These are phyloP conservation scores for Cladophialophora carrionii DNA, from an alignment of 2,329 filamentous ascomycete genomes.

Conservation along the genomic window DNA sequence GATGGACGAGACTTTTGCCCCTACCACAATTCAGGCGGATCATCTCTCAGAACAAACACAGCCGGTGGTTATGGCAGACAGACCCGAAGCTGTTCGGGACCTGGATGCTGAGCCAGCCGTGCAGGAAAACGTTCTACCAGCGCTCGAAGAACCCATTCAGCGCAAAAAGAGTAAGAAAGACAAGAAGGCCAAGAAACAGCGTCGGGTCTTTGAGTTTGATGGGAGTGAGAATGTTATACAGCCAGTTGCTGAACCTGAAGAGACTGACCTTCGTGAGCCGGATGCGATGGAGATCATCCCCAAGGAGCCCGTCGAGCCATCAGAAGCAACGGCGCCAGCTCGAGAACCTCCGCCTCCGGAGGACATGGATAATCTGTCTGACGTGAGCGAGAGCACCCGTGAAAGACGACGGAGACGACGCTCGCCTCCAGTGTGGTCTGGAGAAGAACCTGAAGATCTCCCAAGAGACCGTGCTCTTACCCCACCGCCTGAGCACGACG, in stretches of 20 bases:
- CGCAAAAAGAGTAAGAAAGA: constrained; percentile 34
- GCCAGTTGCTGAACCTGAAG: constrained; percentile 2
- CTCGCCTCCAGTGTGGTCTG: constrained; percentile 34
- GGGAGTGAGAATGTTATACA: constrained; percentile 15
- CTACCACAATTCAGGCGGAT: not conserved
- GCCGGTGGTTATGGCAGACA: not conserved
- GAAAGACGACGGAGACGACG: constrained; percentile 36
- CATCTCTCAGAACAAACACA: not conserved
- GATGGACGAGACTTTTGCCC: not conserved
- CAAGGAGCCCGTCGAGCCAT: not conserved
- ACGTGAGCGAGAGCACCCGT: constrained; percentile 37
- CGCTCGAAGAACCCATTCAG: not conserved
- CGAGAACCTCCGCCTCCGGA: not conserved
- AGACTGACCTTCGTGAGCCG: constrained; percentile 2
- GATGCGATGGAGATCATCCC: constrained; percentile 8
- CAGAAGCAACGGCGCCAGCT: not conserved
- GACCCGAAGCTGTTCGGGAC: not conserved
- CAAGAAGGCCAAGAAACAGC: constrained; percentile 25
- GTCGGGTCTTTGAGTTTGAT: constrained; percentile 24
- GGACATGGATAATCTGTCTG: constrained; percentile 28
- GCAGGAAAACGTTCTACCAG: not conserved
- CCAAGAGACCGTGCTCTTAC: constrained; percentile 34
- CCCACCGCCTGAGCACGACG: constrained; percentile 37
- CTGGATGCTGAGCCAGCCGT: not conserved
- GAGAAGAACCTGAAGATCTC: constrained; percentile 37